These are phyloP conservation scores for Hymenoscyphus occultus DNA, from an alignment of 2,329 filamentous ascomycete species.

Conservation along the genomic window DNA sequence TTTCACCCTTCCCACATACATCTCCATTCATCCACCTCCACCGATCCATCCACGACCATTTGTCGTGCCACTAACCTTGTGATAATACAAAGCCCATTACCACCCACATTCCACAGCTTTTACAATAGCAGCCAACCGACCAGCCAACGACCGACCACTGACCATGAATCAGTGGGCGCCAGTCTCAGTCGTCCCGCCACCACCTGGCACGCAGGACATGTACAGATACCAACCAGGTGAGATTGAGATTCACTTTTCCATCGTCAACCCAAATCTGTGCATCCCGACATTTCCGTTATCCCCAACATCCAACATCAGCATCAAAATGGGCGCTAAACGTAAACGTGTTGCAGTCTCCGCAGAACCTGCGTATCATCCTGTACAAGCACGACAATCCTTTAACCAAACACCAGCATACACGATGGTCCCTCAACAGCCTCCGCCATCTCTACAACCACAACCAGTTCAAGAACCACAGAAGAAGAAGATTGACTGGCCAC, in stretches of 20 bases:
- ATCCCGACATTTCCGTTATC: neutral
- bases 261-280: neutral
- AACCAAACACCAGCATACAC: conserved; percentile 36
- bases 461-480: conserved; percentile 41
- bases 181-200: conserved; percentile 36
- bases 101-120: conserved; percentile 19
- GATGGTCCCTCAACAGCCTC: conserved; percentile 39
- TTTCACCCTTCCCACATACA: neutral
- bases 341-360: conserved; percentile 33
- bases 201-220: conserved; percentile 40
- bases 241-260: conserved; percentile 11
- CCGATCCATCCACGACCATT: conserved; percentile 4
- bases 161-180: conserved; percentile 30
- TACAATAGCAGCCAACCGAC: neutral
- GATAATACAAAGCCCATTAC: conserved; percentile 14
- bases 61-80: conserved; percentile 27
- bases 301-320: neutral
- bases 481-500: conserved; percentile 69
- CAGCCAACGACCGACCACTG: neutral
- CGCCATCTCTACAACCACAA: conserved; percentile 23
- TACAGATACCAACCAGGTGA: conserved; percentile 34
- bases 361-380: conserved; percentile 45
- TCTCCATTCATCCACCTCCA: neutral
- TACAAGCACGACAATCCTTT: conserved; percentile 42
- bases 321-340: conserved; percentile 32